phyloP scores from a whole-genome alignment of 306 rosid species.

The Cicer judaicum region DNA sequence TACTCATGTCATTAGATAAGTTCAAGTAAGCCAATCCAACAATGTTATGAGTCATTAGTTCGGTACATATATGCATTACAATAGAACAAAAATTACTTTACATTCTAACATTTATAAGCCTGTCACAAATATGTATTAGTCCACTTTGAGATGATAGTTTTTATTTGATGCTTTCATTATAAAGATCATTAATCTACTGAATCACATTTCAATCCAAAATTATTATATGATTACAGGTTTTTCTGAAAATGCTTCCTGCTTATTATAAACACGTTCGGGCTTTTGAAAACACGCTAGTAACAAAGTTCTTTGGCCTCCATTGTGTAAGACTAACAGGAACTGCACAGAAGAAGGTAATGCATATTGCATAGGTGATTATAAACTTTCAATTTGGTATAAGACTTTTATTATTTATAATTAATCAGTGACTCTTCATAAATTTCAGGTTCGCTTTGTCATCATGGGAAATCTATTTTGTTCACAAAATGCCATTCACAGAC shows the following conservation, averaged over 20 bases:
- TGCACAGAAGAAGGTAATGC: slow-evolving; percentile 82
- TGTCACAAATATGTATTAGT: slow-evolving; percentile 2
- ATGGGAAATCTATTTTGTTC: slow-evolving; percentile 97
- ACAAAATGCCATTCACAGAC: slow-evolving; percentile 67
- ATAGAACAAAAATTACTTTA: not conserved
- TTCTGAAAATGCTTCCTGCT: slow-evolving; percentile 91
- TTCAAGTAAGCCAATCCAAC: no score
- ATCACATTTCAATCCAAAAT: slow-evolving; percentile 39
- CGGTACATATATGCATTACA: not conserved
- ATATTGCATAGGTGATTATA: slow-evolving; percentile 17
- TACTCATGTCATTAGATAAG: no score
- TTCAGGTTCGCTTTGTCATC: slow-evolving; percentile 92
- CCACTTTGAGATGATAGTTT: slow-evolving; percentile 9
- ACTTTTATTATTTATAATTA: slow-evolving; percentile 27
- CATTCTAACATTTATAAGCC: not conserved
- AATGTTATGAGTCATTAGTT: no score
- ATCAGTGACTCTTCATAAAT: slow-evolving; percentile 15
- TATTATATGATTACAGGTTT: slow-evolving; percentile 63
- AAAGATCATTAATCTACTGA: slow-evolving; percentile 13
- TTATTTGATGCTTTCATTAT: slow-evolving; percentile 13
- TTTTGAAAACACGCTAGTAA: slow-evolving; percentile 88
- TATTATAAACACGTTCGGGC: slow-evolving; percentile 86
- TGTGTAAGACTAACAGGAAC: slow-evolving; percentile 82
- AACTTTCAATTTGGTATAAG: slow-evolving; percentile 7
- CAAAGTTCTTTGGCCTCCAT: slow-evolving; percentile 90